Conservation (phyloP, 768 basidiomycete genomes). For the Tricholoma matsutake region DNA sequence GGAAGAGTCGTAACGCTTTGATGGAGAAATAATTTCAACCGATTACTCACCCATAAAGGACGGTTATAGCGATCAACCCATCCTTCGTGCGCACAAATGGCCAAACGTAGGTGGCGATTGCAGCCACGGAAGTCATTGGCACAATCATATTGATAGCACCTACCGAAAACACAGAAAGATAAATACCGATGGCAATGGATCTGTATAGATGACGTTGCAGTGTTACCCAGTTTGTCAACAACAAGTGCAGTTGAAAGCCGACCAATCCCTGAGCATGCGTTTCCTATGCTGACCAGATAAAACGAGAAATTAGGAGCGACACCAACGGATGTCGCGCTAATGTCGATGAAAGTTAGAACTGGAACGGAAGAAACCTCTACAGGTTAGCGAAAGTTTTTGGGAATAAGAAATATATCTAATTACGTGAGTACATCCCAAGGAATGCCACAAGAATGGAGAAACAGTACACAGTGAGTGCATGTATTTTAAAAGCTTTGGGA, state of each 20-base stretch:
- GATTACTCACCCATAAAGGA: slow-evolving; percentile 53
- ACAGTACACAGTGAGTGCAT: slow-evolving; percentile 52
- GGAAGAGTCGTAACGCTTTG: background rate
- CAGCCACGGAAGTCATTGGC: slow-evolving; percentile 48
- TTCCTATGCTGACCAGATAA: slow-evolving; percentile 61
- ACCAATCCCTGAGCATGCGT: slow-evolving; percentile 55
- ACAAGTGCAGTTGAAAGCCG: slow-evolving; percentile 47
- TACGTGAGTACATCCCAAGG: slow-evolving; percentile 62
- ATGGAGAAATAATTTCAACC: no score
- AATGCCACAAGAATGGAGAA: slow-evolving; percentile 44
- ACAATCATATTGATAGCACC: slow-evolving; percentile 59
- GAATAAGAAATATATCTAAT: slow-evolving; percentile 9
- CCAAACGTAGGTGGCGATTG: slow-evolving; percentile 57
- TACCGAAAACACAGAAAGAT: slow-evolving; percentile 16
- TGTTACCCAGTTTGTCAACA: slow-evolving; percentile 47
- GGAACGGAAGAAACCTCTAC: slow-evolving; percentile 3
- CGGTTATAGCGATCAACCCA: slow-evolving; percentile 43
- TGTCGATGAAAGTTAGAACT: slow-evolving; percentile 59
- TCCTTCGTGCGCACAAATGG: slow-evolving; percentile 45
- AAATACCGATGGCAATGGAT: background rate
- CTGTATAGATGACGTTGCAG: background rate
- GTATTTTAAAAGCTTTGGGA: slow-evolving; percentile 38
- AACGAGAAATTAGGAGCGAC: slow-evolving; percentile 47
- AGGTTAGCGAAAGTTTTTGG: background rate
- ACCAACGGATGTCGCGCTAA: slow-evolving; percentile 45